Percentiles rank a stretch among this genome's conserved stretches.
Conservation (phyloP, 148 eudicot genomes). For the Persicaria maculosa region DNA sequence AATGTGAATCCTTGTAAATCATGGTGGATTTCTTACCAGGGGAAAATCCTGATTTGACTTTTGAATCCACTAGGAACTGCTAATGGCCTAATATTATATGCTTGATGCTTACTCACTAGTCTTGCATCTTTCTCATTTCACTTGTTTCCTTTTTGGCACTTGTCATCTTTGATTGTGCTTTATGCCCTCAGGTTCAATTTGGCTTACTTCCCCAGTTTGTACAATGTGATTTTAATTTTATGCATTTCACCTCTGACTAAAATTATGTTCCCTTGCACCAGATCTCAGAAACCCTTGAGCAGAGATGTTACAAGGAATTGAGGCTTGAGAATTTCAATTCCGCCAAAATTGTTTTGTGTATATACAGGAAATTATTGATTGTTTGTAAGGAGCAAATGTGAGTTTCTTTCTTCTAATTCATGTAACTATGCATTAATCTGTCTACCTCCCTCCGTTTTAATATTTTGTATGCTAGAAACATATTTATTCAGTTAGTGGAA, state of each 20-base stretch:
- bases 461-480: neutral
- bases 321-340: slow-evolving; percentile 54
- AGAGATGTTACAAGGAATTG: slow-evolving; percentile 86
- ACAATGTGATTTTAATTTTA: neutral
- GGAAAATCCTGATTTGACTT: neutral
- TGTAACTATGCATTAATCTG: neutral
- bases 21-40: neutral
- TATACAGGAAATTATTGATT: slow-evolving; percentile 68
- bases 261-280: slow-evolving; percentile 26
- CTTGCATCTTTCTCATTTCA: neutral
- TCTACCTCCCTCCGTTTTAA: neutral
- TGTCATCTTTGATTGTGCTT: neutral
- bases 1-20: neutral
- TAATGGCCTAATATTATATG: neutral
- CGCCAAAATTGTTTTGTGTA: slow-evolving; percentile 63
- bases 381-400: slow-evolving; percentile 95
- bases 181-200: neutral
- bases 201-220: neutral
- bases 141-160: neutral
- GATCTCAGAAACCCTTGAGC: slow-evolving; percentile 83
- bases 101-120: neutral
- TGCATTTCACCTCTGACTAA: slow-evolving; percentile 5
- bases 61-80: neutral
- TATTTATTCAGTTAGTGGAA: neutral
- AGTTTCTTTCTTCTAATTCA: slow-evolving; percentile 21